phyloP scores from a whole-genome alignment of 176 grass and related monocot genomes.

The Chloris gayana region DNA sequence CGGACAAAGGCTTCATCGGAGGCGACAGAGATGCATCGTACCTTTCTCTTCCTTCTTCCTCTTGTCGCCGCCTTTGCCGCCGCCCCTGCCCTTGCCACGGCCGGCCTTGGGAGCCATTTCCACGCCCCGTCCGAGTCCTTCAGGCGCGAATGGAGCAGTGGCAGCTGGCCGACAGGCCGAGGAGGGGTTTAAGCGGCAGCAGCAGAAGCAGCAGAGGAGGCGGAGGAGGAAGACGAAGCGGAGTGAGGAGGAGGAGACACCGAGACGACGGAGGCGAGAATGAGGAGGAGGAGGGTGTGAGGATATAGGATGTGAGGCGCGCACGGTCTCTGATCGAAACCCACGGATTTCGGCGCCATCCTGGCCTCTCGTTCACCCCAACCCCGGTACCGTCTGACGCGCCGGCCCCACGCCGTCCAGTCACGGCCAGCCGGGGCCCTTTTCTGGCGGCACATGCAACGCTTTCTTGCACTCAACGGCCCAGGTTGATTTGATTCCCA shows the following conservation, averaged over 20 bases:
- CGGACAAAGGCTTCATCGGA: not conserved
- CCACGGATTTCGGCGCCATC: slow-evolving; percentile 48
- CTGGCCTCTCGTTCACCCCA: slow-evolving; percentile 53
- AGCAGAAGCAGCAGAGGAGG: not conserved
- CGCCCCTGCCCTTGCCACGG: slow-evolving; percentile 71
- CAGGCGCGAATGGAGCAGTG: not conserved
- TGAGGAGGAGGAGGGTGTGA: not conserved
- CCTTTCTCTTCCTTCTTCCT: slow-evolving; percentile 99
- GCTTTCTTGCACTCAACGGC: slow-evolving; percentile 3
- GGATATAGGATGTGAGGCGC: slow-evolving; percentile 71
- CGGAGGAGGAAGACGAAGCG: not conserved
- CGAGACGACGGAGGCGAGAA: slow-evolving; percentile 1
- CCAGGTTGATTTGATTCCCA: not conserved
- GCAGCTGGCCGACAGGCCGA: not conserved
- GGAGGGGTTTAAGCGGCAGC: slow-evolving; percentile 25
- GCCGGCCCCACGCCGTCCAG: slow-evolving; percentile 5
- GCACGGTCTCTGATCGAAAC: slow-evolving; percentile 32
- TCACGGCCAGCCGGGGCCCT: not conserved
- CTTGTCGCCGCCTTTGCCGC: slow-evolving; percentile 74
- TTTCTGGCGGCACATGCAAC: not conserved
- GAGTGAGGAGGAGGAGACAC: not conserved
- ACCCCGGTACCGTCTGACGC: not conserved
- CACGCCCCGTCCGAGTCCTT: not conserved
- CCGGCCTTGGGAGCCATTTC: slow-evolving; percentile 92
- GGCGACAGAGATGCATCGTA: slow-evolving; percentile 9